phyloP scores from a whole-genome alignment of 108 stramenopile genomes.

The Fragilaria crotonensis region DNA sequence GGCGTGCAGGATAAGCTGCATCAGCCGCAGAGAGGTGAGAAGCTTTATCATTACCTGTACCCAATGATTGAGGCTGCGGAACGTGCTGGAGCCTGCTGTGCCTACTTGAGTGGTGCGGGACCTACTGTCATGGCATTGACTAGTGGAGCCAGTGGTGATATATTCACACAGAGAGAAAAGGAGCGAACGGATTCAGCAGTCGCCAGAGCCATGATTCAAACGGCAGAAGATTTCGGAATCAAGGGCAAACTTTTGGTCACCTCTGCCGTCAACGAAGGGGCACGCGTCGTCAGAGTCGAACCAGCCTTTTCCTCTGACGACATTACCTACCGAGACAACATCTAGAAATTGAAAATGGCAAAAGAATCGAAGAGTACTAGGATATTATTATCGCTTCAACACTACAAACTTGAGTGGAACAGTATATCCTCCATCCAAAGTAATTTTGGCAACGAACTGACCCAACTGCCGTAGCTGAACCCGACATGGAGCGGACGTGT shows the following conservation, averaged over 20 bases:
- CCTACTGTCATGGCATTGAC: conserved; percentile 98
- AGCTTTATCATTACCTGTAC: conserved; percentile 87
- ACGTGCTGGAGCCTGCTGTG: conserved; percentile 89
- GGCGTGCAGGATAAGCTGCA: conserved; percentile 94
- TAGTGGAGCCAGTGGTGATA: conserved; percentile 93
- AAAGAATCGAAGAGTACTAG: background rate
- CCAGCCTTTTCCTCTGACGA: conserved; percentile 79
- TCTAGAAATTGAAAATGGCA: conserved; percentile 27
- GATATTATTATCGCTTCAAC: conserved; percentile 38
- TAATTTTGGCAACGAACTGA: conserved; percentile 66
- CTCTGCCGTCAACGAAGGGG: conserved; percentile 70
- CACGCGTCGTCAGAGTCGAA: conserved; percentile 73
- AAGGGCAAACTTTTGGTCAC: conserved; percentile 78
- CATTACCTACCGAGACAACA: conserved; percentile 80
- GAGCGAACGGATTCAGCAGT: conserved; percentile 91
- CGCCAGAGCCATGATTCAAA: conserved; percentile 91
- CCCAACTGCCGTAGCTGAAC: conserved; percentile 54
- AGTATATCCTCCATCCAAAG: conserved; percentile 48
- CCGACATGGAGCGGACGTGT: conserved; percentile 29
- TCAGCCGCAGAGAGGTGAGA: conserved; percentile 93
- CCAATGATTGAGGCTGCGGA: conserved; percentile 94
- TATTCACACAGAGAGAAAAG: conserved; percentile 94
- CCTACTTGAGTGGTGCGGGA: conserved; percentile 92
- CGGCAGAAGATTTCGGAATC: conserved; percentile 70
- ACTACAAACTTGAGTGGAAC: conserved; percentile 62